phyloP scores from a whole-genome alignment of 805 yeast genomes.

The Ogataea henricii region DNA sequence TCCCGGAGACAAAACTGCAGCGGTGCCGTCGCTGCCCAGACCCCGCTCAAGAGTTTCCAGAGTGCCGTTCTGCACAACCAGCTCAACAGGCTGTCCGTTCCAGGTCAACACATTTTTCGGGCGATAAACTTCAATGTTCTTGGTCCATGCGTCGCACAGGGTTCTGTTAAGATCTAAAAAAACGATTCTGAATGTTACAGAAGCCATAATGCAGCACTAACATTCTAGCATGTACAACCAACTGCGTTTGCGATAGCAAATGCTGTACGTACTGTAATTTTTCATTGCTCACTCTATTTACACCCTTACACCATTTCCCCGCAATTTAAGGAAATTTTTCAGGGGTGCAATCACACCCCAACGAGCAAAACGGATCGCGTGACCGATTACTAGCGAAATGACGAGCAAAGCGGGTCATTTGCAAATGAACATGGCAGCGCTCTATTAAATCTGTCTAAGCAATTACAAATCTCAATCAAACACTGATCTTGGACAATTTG shows the following conservation, averaged over 20 bases:
- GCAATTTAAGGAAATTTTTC: not conserved
- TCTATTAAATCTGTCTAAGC: not conserved
- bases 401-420: not conserved
- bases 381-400: not conserved
- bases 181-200: conserved; percentile 17
- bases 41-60: no score
- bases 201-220: not conserved
- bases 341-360: no score
- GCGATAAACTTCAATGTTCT: conserved; percentile 13
- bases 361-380: not conserved
- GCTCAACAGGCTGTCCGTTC: conserved; percentile 23
- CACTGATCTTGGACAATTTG: conserved; percentile 55
- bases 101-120: conserved; percentile 14
- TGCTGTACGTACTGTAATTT: no score
- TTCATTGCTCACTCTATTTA: not conserved
- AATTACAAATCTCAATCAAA: conserved; percentile 19
- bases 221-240: no score
- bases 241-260: no score
- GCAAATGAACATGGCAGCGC: not conserved
- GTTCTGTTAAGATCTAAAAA: conserved; percentile 25
- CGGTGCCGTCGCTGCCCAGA: conserved; percentile 14
- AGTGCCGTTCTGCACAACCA: conserved; percentile 25
- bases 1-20: conserved; percentile 51
- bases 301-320: not conserved
- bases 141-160: conserved; percentile 26